These are phyloP conservation scores for Diplodia scrobiculata DNA, from an alignment of 2,329 filamentous ascomycete species.

Conservation along the genomic window DNA sequence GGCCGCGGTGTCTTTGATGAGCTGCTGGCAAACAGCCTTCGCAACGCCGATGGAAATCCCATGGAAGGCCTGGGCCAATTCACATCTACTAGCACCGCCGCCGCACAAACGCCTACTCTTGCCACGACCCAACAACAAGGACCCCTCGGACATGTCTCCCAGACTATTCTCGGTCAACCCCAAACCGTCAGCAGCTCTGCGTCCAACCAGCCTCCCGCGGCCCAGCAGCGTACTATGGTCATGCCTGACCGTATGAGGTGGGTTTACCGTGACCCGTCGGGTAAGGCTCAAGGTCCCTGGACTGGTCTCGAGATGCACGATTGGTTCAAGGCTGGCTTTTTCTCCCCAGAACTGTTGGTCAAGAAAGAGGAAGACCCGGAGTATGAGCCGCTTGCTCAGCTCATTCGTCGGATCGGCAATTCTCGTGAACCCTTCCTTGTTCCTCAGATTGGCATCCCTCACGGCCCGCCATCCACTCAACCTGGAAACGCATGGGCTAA, in stretches of 20 bases:
- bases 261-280: slow-evolving; percentile 96
- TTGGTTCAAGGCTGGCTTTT: slow-evolving; percentile 99
- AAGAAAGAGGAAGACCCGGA: slow-evolving; percentile 93
- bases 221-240: slow-evolving; percentile 85
- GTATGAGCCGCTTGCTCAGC: slow-evolving; percentile 90
- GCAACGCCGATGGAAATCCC: slow-evolving; percentile 6
- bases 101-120: slow-evolving; percentile 35
- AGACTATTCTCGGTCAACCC: slow-evolving; percentile 37
- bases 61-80: slow-evolving; percentile 37
- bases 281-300: slow-evolving; percentile 88
- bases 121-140: slow-evolving; percentile 39
- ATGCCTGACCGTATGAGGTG: slow-evolving; percentile 99
- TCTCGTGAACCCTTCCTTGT: slow-evolving; percentile 96
- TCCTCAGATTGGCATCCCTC: slow-evolving; percentile 91
- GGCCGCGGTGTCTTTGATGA: slow-evolving; percentile 46
- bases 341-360: slow-evolving; percentile 89
- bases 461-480: slow-evolving; percentile 68
- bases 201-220: slow-evolving; percentile 67
- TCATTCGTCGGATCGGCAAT: slow-evolving; percentile 94
- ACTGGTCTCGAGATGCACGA: slow-evolving; percentile 99
- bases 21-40: slow-evolving; percentile 36
- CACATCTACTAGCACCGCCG: slow-evolving; percentile 33
- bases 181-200: slow-evolving; percentile 53
- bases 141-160: slow-evolving; percentile 40
- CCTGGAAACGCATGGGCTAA: slow-evolving; percentile 51